A percentile compares a stretch with the other conserved stretches of the same genome.
phyloP scores from a whole-genome alignment of 805 yeast species.

The Pichia pseudocactophila region DNA sequence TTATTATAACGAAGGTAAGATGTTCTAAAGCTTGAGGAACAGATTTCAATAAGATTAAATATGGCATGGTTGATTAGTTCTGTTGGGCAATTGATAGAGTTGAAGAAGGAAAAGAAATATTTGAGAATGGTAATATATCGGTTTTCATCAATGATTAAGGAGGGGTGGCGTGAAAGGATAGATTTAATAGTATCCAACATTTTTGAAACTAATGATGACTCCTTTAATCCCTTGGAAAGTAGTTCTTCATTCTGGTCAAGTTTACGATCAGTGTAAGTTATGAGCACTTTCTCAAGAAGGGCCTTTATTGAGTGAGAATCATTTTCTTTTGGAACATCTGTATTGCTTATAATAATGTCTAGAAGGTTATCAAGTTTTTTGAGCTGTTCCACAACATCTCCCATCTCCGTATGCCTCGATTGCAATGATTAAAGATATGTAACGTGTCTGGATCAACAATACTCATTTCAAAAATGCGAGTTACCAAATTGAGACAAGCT shows the following conservation, averaged over 20 bases:
- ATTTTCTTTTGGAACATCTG: conserved; percentile 19
- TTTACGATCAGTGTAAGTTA: conserved; percentile 16
- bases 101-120: conserved; percentile 20
- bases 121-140: conserved; percentile 5
- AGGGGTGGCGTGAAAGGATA: conserved; percentile 18
- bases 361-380: conserved; percentile 21
- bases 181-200: conserved; percentile 23
- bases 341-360: conserved; percentile 22
- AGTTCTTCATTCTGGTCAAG: conserved; percentile 16
- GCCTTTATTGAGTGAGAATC: conserved; percentile 26
- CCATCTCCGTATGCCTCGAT: background rate
- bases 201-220: conserved; percentile 11
- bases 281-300: conserved; percentile 22
- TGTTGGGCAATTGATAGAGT: conserved; percentile 17
- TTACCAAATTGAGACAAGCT: no score
- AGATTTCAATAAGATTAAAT: conserved; percentile 18
- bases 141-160: conserved; percentile 18
- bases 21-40: conserved; percentile 13
- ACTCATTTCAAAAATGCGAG: no score
- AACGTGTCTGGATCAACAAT: no score
- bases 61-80: conserved; percentile 19
- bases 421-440: no score
- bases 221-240: background rate
- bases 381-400: conserved; percentile 14
- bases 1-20: conserved; percentile 19